phyloP scores from a whole-genome alignment of 2,329 filamentous ascomycete species.

The Venturia asperata region DNA sequence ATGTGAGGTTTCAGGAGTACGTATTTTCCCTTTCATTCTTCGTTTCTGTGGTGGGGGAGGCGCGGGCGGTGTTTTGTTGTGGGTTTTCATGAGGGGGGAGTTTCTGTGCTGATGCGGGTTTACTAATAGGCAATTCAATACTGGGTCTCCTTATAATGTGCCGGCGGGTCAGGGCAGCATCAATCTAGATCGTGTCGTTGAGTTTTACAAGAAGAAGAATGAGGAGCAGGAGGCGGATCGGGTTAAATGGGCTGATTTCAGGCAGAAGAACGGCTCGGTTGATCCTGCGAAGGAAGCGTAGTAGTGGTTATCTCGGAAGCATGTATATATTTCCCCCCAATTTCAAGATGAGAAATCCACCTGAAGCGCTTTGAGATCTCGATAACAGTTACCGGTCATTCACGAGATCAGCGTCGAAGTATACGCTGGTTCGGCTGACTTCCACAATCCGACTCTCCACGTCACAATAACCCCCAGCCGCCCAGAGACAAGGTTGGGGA shows the following conservation, averaged over 20 bases:
- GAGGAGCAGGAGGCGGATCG: conserved; percentile 16
- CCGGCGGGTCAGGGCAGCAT: conserved; percentile 9
- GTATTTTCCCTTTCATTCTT: not conserved
- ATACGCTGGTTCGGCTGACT: no score
- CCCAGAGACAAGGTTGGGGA: no score
- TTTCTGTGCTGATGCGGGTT: not conserved
- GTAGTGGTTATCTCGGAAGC: not conserved
- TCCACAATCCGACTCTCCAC: no score
- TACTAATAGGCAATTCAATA: conserved; percentile 10
- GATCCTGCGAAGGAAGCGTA: not conserved
- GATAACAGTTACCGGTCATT: no score
- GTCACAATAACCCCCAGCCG: no score
- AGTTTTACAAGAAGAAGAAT: conserved; percentile 19
- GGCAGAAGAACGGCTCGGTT: not conserved
- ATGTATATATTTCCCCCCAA: not conserved
- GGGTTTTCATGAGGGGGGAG: not conserved
- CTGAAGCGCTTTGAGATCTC: no score
- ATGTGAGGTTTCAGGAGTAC: conserved; percentile 17
- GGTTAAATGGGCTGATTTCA: conserved; percentile 8
- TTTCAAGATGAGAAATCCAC: no score
- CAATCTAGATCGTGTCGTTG: conserved; percentile 17
- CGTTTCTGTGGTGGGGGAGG: not conserved
- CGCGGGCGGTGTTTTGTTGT: no score
- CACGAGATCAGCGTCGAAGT: no score
- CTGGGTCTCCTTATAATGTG: conserved; percentile 15